phyloP scores from a whole-genome alignment of 257 asterid genomes.

The Solanum sitiens region DNA sequence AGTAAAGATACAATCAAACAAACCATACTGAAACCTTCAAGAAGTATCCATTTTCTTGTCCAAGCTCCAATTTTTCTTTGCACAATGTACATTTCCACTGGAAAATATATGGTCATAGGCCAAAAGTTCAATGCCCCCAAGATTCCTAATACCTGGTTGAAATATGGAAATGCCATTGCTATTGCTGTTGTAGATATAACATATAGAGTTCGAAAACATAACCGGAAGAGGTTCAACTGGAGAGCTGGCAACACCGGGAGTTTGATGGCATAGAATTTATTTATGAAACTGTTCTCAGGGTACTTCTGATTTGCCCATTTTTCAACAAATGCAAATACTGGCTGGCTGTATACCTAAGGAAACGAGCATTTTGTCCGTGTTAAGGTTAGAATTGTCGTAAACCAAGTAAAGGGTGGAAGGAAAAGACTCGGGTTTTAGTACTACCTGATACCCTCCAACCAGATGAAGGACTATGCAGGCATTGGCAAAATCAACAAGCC shows the following conservation, averaged over 20 bases:
- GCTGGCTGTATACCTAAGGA: conserved; percentile 56
- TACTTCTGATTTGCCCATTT: conserved; percentile 17
- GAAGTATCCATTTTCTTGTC: conserved; percentile 43
- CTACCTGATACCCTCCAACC: conserved; percentile 62
- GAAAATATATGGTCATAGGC: conserved; percentile 63
- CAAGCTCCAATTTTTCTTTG: conserved; percentile 44
- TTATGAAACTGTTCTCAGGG: conserved; percentile 24
- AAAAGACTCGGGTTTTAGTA: not conserved
- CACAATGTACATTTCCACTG: conserved; percentile 55
- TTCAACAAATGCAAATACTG: conserved; percentile 44
- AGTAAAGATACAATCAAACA: conserved; percentile 36
- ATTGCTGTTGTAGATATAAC: conserved; percentile 46
- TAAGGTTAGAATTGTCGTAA: not conserved
- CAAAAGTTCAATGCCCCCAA: conserved; percentile 57
- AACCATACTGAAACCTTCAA: conserved; percentile 34
- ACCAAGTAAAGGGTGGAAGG: not conserved
- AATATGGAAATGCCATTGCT: conserved; percentile 49
- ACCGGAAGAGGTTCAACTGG: conserved; percentile 40
- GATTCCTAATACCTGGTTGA: conserved; percentile 57
- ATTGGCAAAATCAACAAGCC: conserved; percentile 65
- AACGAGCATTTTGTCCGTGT: not conserved
- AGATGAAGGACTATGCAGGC: conserved; percentile 53
- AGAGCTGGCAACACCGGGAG: conserved; percentile 35
- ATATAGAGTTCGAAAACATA: conserved; percentile 52
- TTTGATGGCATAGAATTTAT: conserved; percentile 26